phyloP scores from a whole-genome alignment of 108 stramenopile genomes.

The Nitzschia sp. region DNA sequence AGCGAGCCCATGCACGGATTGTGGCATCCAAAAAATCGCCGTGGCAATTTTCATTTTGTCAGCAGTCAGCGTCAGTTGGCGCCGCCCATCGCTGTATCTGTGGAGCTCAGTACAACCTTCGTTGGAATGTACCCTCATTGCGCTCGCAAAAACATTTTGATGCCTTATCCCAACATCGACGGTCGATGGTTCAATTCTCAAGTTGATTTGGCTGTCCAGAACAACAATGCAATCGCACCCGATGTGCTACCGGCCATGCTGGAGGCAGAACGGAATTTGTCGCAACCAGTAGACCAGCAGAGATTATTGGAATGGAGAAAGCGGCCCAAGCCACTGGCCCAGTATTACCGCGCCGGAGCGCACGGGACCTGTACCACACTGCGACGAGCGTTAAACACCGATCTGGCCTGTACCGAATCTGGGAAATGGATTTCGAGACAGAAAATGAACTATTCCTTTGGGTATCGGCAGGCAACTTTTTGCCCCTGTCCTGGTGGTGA shows the following conservation, averaged over 20 bases:
- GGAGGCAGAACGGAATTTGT: constrained; percentile 5
- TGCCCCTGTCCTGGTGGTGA: constrained; percentile 56
- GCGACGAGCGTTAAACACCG: constrained; percentile 15
- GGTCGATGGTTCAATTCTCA: constrained; percentile 43
- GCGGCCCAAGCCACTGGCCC: constrained; percentile 10
- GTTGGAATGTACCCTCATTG: constrained; percentile 38
- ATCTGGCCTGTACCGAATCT: constrained; percentile 16
- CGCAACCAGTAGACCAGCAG: neutral
- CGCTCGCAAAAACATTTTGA: constrained; percentile 36
- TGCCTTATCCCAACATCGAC: constrained; percentile 48
- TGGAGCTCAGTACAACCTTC: constrained; percentile 41
- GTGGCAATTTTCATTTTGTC: constrained; percentile 42
- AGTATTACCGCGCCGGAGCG: constrained; percentile 33
- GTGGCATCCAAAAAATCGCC: constrained; percentile 25
- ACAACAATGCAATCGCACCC: neutral
- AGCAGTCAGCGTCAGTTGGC: constrained; percentile 33
- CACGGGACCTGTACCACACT: constrained; percentile 33
- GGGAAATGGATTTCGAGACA: constrained; percentile 3
- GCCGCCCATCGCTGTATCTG: constrained; percentile 38
- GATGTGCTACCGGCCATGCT: neutral
- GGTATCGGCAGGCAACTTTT: constrained; percentile 36
- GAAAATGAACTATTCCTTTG: neutral
- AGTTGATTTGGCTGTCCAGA: constrained; percentile 5
- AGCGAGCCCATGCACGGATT: constrained; percentile 42
- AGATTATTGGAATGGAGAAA: neutral